Conservation (phyloP, 495 filamentous ascomycete genomes). For the Aspergillus sparsus region DNA sequence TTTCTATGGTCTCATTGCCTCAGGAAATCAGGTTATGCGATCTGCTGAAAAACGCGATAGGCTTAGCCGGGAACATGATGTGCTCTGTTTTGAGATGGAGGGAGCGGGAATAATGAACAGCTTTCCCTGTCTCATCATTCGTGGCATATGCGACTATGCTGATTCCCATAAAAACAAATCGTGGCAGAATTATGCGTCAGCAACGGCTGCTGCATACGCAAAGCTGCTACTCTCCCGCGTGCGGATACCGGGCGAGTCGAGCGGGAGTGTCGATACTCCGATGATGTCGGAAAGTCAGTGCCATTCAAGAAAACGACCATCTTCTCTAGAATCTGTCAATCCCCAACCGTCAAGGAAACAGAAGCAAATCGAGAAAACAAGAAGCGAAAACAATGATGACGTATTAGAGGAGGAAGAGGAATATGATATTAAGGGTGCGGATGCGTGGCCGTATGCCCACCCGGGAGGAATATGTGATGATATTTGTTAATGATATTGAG, state of each 20-base stretch:
- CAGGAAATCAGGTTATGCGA: constrained; percentile 23
- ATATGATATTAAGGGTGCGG: no score
- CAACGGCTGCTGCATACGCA: constrained; percentile 37
- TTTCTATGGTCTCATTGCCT: constrained; percentile 25
- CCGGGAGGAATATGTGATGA: no score
- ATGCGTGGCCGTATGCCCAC: no score
- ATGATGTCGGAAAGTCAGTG: not conserved
- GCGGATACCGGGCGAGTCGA: not conserved
- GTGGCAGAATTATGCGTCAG: constrained; percentile 39
- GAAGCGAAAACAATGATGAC: no score
- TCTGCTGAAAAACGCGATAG: constrained; percentile 14
- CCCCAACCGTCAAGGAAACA: not conserved
- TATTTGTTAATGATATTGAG: no score
- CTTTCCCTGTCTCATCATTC: constrained; percentile 34
- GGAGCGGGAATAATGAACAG: constrained; percentile 41
- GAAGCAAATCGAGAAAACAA: not conserved
- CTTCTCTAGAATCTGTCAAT: not conserved
- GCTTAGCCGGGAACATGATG: constrained; percentile 22
- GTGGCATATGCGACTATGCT: constrained; percentile 39
- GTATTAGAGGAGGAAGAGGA: no score
- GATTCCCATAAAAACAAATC: constrained; percentile 41
- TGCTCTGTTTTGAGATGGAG: constrained; percentile 53
- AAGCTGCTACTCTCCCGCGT: constrained; percentile 21
- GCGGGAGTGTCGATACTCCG: not conserved
- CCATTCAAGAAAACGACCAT: not conserved